phyloP scores from a whole-genome alignment of 805 yeast genomes.

The Kodamaea nitidulidarum region DNA sequence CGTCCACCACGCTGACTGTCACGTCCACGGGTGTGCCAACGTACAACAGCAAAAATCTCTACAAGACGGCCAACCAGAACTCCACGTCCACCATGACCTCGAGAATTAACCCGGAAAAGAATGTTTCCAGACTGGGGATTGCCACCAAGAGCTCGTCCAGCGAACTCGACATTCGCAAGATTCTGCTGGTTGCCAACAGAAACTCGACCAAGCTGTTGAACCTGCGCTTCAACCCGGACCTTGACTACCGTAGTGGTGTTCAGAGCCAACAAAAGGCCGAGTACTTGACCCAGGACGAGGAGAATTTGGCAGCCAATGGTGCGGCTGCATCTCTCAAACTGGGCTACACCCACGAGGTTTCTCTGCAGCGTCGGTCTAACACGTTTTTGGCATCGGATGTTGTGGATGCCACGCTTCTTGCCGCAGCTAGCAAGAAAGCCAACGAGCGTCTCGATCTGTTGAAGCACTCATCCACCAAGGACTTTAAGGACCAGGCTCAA shows the following conservation, averaged over 20 bases:
- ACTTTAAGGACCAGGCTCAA: slow-evolving; percentile 44
- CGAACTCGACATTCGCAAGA: slow-evolving; percentile 30
- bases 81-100: slow-evolving; percentile 44
- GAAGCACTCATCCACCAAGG: slow-evolving; percentile 22
- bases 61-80: slow-evolving; percentile 31
- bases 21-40: slow-evolving; percentile 28
- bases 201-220: slow-evolving; percentile 39
- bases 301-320: slow-evolving; percentile 50
- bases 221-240: slow-evolving; percentile 40
- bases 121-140: slow-evolving; percentile 33
- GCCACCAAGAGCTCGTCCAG: slow-evolving; percentile 21
- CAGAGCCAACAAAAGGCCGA: slow-evolving; percentile 19
- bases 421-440: slow-evolving; percentile 48
- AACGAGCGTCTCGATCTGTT: slow-evolving; percentile 34
- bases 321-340: slow-evolving; percentile 52
- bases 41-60: slow-evolving; percentile 27
- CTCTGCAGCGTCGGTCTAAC: slow-evolving; percentile 26
- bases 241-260: slow-evolving; percentile 40
- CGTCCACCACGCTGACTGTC: slow-evolving; percentile 11
- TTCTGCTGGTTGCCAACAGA: slow-evolving; percentile 31
- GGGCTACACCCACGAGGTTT: slow-evolving; percentile 24
- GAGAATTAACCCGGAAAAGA: slow-evolving; percentile 41
- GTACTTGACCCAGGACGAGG: slow-evolving; percentile 39
- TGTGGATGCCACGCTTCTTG: slow-evolving; percentile 45
- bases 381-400: slow-evolving; percentile 40